These are phyloP conservation scores for Vigna reflexopilosa DNA, from an alignment of 306 rosid species.

Conservation along the genomic window DNA sequence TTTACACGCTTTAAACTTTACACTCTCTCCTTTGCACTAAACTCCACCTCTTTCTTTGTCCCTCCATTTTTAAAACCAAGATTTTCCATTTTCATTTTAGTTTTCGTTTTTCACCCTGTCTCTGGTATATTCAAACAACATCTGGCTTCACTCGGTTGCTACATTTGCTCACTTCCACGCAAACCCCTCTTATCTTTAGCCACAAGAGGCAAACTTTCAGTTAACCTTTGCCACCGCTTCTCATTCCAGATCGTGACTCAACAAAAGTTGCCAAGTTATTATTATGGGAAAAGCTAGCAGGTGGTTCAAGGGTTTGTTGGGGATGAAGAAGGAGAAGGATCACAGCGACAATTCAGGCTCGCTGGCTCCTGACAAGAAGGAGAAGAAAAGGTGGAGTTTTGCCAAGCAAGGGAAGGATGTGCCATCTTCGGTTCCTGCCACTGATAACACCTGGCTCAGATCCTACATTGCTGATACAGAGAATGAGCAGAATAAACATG, in stretches of 20 bases:
- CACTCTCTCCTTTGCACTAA: constrained; percentile 19
- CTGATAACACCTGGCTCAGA: constrained; percentile 70
- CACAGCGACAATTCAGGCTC: constrained; percentile 49
- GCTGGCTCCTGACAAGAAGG: constrained; percentile 51
- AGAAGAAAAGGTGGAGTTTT: constrained; percentile 90
- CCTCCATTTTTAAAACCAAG: constrained; percentile 33
- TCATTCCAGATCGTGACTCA: constrained; percentile 44
- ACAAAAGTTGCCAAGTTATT: constrained; percentile 41
- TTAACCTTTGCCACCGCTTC: constrained; percentile 25
- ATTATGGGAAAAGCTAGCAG: constrained; percentile 79
- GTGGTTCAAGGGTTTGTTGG: constrained; percentile 85
- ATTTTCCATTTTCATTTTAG: neutral
- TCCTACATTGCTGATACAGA: constrained; percentile 71
- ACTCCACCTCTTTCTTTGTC: constrained; percentile 40
- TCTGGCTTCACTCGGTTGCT: constrained; percentile 39
- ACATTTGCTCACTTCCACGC: constrained; percentile 36
- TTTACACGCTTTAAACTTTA: neutral
- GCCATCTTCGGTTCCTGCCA: constrained; percentile 25
- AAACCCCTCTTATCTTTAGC: neutral
- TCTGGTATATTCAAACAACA: constrained; percentile 35
- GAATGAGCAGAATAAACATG: constrained; percentile 84
- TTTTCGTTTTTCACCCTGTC: neutral
- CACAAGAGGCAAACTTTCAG: neutral
- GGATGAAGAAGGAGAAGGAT: constrained; percentile 83
- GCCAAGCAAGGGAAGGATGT: constrained; percentile 66